phyloP scores from a whole-genome alignment of 2,329 filamentous ascomycete genomes.

The Passalora sequoiae region DNA sequence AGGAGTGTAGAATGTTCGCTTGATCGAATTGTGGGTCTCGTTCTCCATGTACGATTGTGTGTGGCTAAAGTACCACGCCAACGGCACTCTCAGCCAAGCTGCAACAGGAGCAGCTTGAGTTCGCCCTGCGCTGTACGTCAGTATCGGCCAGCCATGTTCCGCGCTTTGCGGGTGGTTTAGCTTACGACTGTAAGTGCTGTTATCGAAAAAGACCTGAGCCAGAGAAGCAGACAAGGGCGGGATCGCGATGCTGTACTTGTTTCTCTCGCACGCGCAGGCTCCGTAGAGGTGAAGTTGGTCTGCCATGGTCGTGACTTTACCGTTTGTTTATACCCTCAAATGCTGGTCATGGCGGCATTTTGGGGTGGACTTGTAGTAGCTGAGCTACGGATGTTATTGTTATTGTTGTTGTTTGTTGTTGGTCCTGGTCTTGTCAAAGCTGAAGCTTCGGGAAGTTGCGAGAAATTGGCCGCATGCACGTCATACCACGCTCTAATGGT shows the following conservation, averaged over 20 bases:
- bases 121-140: slow-evolving; percentile 43
- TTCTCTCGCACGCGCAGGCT: slow-evolving; percentile 79
- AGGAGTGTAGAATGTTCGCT: slow-evolving; percentile 41
- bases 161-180: slow-evolving; percentile 20
- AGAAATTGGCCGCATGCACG: background rate
- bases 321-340: too few relatives aligned
- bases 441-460: background rate
- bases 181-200: slow-evolving; percentile 66
- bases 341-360: background rate
- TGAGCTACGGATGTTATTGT: too few relatives aligned
- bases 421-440: too few relatives aligned
- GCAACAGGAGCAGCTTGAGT: slow-evolving; percentile 68
- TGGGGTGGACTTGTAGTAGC: too few relatives aligned
- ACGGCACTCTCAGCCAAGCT: slow-evolving; percentile 71
- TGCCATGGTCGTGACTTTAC: slow-evolving; percentile 10
- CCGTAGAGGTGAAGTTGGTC: slow-evolving; percentile 53
- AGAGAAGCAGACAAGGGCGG: slow-evolving; percentile 51
- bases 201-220: slow-evolving; percentile 70
- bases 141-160: background rate
- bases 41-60: slow-evolving; percentile 73
- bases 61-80: slow-evolving; percentile 71
- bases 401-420: too few relatives aligned
- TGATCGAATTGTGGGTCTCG: slow-evolving; percentile 52
- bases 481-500: background rate
- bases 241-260: slow-evolving; percentile 70